Conservation (phyloP, 2,329 filamentous ascomycete species). For the Nemania sp. region DNA sequence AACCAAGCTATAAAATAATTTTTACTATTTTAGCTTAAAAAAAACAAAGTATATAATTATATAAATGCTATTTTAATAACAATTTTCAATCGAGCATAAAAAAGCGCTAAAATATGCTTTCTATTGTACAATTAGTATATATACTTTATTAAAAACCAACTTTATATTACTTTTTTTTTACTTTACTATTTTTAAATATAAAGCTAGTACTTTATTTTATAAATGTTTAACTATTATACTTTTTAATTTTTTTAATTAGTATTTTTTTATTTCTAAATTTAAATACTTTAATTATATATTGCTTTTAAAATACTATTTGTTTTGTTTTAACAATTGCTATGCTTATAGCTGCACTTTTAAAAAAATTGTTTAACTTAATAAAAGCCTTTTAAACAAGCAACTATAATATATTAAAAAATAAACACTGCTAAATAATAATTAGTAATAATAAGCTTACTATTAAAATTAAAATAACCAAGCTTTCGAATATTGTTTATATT, state of each 20-base stretch:
- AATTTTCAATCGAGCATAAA: background rate
- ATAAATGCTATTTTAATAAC: background rate
- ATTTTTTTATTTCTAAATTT: too few species aligned
- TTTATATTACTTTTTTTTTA: too few species aligned
- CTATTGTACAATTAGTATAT: too few species aligned
- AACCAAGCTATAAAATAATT: background rate
- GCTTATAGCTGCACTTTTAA: background rate
- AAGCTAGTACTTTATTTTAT: background rate
- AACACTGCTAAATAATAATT: background rate
- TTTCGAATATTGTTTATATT: too few species aligned
- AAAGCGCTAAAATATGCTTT: background rate
- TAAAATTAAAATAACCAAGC: background rate
- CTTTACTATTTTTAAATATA: too few species aligned
- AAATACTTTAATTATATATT: slow-evolving; percentile 1
- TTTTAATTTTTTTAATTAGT: background rate
- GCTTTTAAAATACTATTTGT: background rate
- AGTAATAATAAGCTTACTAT: too few species aligned
- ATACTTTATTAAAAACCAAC: too few species aligned
- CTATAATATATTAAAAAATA: too few species aligned
- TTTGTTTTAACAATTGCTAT: background rate
- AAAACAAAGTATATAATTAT: too few species aligned
- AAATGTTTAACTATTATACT: background rate
- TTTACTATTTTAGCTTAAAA: too few species aligned
- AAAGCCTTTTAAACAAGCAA: background rate
- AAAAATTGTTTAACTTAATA: background rate